Percentiles rank a stretch among this genome's conserved stretches.
Conservation (phyloP, 1,139 yeast genomes). For the Hemisphaericaspora subhashii region DNA sequence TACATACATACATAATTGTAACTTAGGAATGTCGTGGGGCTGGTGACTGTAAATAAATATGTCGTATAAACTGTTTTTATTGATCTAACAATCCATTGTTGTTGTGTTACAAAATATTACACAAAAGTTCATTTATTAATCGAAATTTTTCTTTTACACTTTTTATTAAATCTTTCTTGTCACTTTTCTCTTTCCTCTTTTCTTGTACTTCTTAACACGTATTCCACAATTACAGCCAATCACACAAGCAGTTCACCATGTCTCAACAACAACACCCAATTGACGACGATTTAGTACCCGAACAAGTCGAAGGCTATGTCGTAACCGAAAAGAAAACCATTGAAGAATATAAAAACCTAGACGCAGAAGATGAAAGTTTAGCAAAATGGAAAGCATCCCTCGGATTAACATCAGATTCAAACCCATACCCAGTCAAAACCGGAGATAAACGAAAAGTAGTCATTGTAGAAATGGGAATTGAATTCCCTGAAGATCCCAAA, state of each 20-base stretch:
- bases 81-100: no score
- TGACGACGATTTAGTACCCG: slow-evolving; percentile 65
- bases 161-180: no score
- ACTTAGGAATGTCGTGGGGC: no score
- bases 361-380: slow-evolving; percentile 87
- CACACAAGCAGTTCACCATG: slow-evolving; percentile 8
- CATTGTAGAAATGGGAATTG: slow-evolving; percentile 70
- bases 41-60: no score
- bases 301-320: slow-evolving; percentile 65
- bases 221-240: background rate
- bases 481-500: slow-evolving; percentile 57
- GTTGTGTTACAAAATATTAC: no score
- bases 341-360: slow-evolving; percentile 79
- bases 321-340: slow-evolving; percentile 85
- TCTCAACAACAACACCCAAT: slow-evolving; percentile 13
- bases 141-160: no score
- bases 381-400: slow-evolving; percentile 92
- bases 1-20: no score
- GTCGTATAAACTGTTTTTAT: no score
- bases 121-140: no score
- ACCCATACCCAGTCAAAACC: slow-evolving; percentile 63
- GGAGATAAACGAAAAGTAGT: slow-evolving; percentile 80
- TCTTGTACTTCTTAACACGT: background rate
- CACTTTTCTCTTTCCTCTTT: background rate
- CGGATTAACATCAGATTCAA: slow-evolving; percentile 59